phyloP scores from a whole-genome alignment of 176 grass and related monocot species.

The Triticum aestivum region DNA sequence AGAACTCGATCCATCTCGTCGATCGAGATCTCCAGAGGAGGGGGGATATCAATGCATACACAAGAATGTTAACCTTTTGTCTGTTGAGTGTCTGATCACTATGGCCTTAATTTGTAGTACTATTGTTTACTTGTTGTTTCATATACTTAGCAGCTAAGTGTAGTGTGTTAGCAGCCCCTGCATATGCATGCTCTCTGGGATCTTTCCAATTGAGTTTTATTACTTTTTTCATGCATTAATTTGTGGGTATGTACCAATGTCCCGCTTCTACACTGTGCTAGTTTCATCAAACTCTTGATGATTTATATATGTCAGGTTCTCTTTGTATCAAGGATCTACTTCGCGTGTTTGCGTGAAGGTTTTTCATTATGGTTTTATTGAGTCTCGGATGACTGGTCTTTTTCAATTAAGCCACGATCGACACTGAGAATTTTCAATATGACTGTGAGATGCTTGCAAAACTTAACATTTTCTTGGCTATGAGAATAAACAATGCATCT shows the following conservation, averaged over 20 bases:
- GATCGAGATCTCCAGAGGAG: background rate
- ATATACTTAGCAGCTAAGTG: background rate
- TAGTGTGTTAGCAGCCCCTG: background rate
- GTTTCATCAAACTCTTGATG: background rate
- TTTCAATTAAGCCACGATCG: no score
- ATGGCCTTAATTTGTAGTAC: background rate
- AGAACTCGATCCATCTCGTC: background rate
- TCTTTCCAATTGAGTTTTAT: background rate
- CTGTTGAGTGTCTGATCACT: background rate
- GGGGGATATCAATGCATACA: slow-evolving; percentile 10
- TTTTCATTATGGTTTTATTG: background rate
- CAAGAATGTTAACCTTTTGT: background rate
- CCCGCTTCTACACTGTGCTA: background rate
- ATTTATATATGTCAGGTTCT: background rate
- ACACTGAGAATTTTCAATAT: background rate
- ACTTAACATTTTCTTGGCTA: background rate
- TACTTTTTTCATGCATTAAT: background rate
- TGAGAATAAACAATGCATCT: background rate
- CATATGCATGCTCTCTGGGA: background rate
- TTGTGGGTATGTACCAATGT: background rate
- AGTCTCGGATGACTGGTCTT: background rate
- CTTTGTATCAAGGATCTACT: background rate
- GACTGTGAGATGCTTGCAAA: background rate
- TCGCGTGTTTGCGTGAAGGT: background rate
- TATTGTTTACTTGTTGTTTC: background rate